phyloP scores from a whole-genome alignment of 495 filamentous ascomycete genomes.

The Penicillium angulare region DNA sequence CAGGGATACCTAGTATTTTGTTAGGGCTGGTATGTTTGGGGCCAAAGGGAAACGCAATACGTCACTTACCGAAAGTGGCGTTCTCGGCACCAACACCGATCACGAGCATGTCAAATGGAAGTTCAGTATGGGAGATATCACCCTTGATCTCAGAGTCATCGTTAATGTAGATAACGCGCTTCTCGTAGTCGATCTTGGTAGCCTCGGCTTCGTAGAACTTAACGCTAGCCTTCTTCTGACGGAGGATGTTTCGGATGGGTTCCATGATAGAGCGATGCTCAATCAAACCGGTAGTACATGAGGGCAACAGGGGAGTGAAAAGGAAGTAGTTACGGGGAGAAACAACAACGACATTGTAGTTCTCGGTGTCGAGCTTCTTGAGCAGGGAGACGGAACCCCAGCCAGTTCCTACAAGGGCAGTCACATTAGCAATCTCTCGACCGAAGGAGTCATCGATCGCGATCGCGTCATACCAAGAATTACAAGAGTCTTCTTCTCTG shows the following conservation, averaged over 20 bases:
- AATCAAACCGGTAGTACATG: constrained; percentile 94
- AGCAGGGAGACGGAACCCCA: constrained; percentile 96
- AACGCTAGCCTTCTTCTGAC: constrained; percentile 86
- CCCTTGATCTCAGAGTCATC: constrained; percentile 95
- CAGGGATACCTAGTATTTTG: constrained; percentile 67
- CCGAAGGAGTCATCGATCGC: not conserved
- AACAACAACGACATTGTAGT: constrained; percentile 95
- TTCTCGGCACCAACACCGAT: constrained; percentile 97
- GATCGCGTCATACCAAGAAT: constrained; percentile 71
- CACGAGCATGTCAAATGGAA: constrained; percentile 97
- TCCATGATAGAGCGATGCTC: constrained; percentile 99
- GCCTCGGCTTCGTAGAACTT: constrained; percentile 98
- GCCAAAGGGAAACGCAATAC: not conserved
- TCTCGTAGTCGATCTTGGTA: constrained; percentile 91
- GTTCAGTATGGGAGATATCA: constrained; percentile 75
- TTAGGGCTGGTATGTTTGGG: constrained; percentile 10
- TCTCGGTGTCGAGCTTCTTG: constrained; percentile 96
- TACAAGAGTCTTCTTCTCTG: constrained; percentile 94
- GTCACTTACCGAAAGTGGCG: constrained; percentile 81
- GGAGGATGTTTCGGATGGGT: constrained; percentile 89
- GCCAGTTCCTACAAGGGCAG: constrained; percentile 67
- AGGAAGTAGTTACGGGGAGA: constrained; percentile 99
- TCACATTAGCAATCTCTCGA: constrained; percentile 13
- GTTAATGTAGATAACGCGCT: constrained; percentile 81
- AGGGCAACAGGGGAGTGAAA: constrained; percentile 95